Evolutionary conservation across 176 grass and related monocot genomes (phyloP), one percentile per base, ranked within the genome.

Genomic region (Zoysia pacifica): DNA sequence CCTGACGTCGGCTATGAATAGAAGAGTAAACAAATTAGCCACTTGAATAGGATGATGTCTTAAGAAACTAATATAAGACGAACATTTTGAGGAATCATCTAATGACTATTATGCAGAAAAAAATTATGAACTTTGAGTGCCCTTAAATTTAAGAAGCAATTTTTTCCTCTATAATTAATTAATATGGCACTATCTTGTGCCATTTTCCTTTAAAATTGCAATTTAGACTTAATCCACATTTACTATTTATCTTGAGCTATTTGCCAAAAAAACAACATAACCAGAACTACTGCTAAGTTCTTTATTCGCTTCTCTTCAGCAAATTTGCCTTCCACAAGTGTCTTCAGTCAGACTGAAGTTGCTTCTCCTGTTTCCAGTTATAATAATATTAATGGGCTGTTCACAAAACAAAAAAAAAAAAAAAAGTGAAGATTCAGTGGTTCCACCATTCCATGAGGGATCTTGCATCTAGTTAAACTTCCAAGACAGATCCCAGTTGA

Each of bases 401-500:
- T 28, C 28, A 28, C 28, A 28, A 28, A 28, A 28, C 28, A 28
- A 28, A 28, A 28, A 28, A 28, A n/a, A n/a, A 3, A 47, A n/a
- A 37, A 69, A 63, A 67, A 0, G 12, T 37, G 69, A 78, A 79
- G 45, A 74, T 69, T 65, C 28, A 68, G 9, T 19, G 52, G 44
- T 83, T 68, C 52, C 52, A 79, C 68, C 62, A 68, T 68, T 67
- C 69, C 75, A 53, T 53, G 80, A 79, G 52, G 45, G 75, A 79
- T 88, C 80, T 74, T 88, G 80, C 61, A 74, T 69, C 62, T 11
- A 72, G 13, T 43, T 83, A 51, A 61, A 79, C n/a, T 83, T 20
- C 51, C 80, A 78, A 79, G 37, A 59, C 14, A 61, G 19, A 69
- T 49, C 44, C 61, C 8, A 77, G 53, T 70, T 45, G 12, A 77